Evolutionary conservation across 176 grass and related monocot species (phyloP), one percentile per base, ranked within the genome.

Genomic region (Aegilops speltoides): DNA sequence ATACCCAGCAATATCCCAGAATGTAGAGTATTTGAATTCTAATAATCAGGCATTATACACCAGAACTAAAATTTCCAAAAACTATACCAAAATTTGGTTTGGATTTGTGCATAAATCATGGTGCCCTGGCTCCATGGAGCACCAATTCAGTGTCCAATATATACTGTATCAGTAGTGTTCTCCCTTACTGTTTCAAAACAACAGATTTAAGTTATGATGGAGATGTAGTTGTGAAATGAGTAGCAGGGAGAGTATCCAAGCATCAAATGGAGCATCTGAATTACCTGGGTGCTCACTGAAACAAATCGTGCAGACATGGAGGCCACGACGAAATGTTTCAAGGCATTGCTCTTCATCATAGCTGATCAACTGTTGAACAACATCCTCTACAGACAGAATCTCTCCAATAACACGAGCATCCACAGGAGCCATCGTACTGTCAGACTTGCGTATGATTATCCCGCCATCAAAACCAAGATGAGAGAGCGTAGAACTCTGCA

Each of bases 231-330:
- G 33, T 56, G 46, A 16, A 68, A 75, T 78, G 40, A 23, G 25
- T 45, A 71, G 20, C 48, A 70, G 24, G 33, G 59, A 87, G 8
- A 50, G 13, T 32, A 40, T 24, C 10, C 8, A 26, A 50, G 20
- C 29, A 84, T 74, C 31, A 77, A 60, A 52, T 20, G 19, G 64
- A 72, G 50, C 17, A 36, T 62, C n/a, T 6, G 1, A 41, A 14
- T 88, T 73, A 93, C 88, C 86, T 83, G 75, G 6, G 23, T 77
- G 76, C 23, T 90, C 86, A 38, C 22, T 83, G 16, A 93, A 71
- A 85, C 92, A 93, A 68, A 93, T 91, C 46, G 33, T 64, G 64
- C 79, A 93, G 68, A 88, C 79, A 77, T 88, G 88, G 52, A 88
- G 66, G 78, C 67, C 84, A 79, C 23, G 86, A 62, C 83, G 83